Base-by-base conservation (phyloP, 1,284 basidiomycete species). In the Trichosporon sp. region DNA sequence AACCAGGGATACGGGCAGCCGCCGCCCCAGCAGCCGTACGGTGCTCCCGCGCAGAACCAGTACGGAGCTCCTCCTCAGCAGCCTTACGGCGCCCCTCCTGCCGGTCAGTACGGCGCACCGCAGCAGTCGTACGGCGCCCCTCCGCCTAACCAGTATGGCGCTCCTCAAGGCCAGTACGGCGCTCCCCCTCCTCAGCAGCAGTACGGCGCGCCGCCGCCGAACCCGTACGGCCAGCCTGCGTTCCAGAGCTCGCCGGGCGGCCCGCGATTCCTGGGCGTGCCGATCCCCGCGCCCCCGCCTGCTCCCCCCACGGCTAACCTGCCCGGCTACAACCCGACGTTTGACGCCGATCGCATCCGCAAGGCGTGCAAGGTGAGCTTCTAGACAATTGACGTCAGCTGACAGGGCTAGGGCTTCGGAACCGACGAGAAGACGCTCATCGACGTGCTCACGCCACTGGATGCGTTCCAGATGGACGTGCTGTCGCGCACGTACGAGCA, bases 341-440 rank as follows among this genome's bases (percentile, higher is more conserved):
- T 80, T 60, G 80, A 81, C 61, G 76, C 76, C 8, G 77, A 80
- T 46, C 68, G 79, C 5, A 71, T 81, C 23, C 64, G 80, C 37
- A 80, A 80, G 64, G 80, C 80, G 8, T 81, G 79, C 44, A 81
- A 81, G 71, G 78, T 75, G 63, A 63, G 49, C 16, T 54, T 25
- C 25, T 16, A 2, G 29, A 16, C 19, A 21, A 4, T 25, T 46
- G 25, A 23, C 2, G 3, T 37, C 23, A 23, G 16, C n/a, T 34
- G 60, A 57, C 46, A 5, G 21, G 3, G 3, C 58, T n/a, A 79
- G 75, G 79, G 79, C 52, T 79, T 81, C 63, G 78, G 78, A 6
- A 81, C 79, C 31, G 79, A 81, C 66, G 80, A 81, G 64, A 66
- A 64, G 27, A 70, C 74, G 1, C 56, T 81, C 25, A 80, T 81